Conservation (phyloP, 2,329 filamentous ascomycete genomes). For the Macrophomina phaseolina region DNA sequence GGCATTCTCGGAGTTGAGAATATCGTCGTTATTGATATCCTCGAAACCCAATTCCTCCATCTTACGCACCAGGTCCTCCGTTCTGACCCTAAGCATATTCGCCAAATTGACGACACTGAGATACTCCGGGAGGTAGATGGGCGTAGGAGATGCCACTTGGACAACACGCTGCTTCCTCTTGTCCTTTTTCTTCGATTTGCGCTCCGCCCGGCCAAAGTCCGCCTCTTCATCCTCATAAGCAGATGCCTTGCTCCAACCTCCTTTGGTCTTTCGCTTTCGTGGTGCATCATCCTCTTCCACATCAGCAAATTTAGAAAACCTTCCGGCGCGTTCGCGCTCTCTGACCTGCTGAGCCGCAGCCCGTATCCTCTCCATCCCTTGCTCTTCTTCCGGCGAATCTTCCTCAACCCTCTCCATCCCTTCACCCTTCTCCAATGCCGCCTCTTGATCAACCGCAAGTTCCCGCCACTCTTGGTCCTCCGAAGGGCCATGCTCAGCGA, state of each 20-base stretch:
- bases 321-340: conserved; percentile 4
- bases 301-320: conserved; percentile 30
- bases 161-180: conserved; percentile 22
- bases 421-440: neutral
- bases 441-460: neutral
- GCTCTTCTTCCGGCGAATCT: neutral
- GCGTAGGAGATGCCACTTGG: conserved; percentile 38
- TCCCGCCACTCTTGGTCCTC: neutral
- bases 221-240: conserved; percentile 31
- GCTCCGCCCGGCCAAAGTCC: conserved; percentile 32
- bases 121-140: conserved; percentile 83
- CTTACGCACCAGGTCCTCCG: conserved; percentile 73
- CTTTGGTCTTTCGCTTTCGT: conserved; percentile 28
- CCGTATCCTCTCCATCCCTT: neutral
- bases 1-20: conserved; percentile 89
- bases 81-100: conserved; percentile 71
- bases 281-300: conserved; percentile 34
- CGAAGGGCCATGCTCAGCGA: no score
- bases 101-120: conserved; percentile 88
- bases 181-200: conserved; percentile 35
- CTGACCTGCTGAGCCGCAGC: neutral
- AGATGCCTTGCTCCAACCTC: conserved; percentile 25
- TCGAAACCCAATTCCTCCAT: conserved; percentile 90
- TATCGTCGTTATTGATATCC: conserved; percentile 78
- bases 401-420: no score